Conservation (phyloP, 2,329 filamentous ascomycete genomes). For the Nannizziopsis barbatae region DNA sequence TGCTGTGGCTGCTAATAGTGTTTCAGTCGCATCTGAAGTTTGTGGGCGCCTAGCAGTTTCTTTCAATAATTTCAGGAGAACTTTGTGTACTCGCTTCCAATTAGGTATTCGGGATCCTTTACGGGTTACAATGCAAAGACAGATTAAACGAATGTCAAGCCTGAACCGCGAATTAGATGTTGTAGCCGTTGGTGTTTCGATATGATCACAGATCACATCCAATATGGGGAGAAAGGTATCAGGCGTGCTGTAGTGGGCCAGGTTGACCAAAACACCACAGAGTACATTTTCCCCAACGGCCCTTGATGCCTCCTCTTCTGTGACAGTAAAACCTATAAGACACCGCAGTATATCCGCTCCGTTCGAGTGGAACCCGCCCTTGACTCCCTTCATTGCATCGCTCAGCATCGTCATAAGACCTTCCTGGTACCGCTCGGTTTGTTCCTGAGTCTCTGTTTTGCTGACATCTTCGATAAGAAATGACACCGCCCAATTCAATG, state of each 20-base stretch:
- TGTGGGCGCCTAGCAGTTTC: constrained; percentile 20
- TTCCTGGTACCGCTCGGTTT: constrained; percentile 57
- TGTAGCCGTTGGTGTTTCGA: constrained; percentile 21
- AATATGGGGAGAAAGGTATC: constrained; percentile 62
- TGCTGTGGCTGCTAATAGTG: constrained; percentile 41
- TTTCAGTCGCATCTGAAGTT: constrained; percentile 21
- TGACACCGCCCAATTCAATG: constrained; percentile 58
- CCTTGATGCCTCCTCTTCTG: constrained; percentile 22
- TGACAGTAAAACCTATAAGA: constrained; percentile 32
- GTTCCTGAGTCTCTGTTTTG: constrained; percentile 25
- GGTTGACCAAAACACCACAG: constrained; percentile 64
- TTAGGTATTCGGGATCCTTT: constrained; percentile 62
- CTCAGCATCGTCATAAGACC: constrained; percentile 87
- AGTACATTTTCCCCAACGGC: constrained; percentile 49
- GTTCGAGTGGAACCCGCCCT: constrained; percentile 48
- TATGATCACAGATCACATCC: constrained; percentile 48
- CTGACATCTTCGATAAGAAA: constrained; percentile 60
- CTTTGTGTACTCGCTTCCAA: constrained; percentile 57
- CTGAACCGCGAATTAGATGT: constrained; percentile 24
- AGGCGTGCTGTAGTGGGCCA: constrained; percentile 68
- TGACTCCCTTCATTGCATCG: constrained; percentile 60
- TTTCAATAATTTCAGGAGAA: constrained; percentile 44
- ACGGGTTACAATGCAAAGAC: constrained; percentile 65
- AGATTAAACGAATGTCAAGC: constrained; percentile 30
- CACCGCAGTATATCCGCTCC: constrained; percentile 44